Evolutionary conservation across 345 rosid genomes (phyloP), one percentile per base, ranked within the genome.

Genomic region (Arabidopsis arenosa): DNA sequence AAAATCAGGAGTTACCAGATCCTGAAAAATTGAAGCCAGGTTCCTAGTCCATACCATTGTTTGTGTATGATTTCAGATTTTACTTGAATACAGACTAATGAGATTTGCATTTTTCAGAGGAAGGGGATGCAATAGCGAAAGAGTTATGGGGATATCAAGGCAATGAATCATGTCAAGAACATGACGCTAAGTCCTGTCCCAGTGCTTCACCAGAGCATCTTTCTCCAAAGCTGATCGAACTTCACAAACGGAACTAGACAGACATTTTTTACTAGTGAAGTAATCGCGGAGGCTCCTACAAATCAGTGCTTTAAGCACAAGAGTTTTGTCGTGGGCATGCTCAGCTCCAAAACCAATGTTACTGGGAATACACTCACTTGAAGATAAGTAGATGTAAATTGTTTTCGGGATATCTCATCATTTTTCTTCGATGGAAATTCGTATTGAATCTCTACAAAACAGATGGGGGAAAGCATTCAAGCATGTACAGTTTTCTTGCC

Each of bases 1-100:
- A 48, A 47, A 82, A 63, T 36, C 63, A 14, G 41, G 80, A 73
- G 13, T 49, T 61, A 54, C 66, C 17, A 37, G 86, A 72, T 77
- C 81, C 80, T 3, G 84, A 69, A 74, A 66, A 59, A 61, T 12
- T 63, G 63, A 75, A 79, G 63, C 76, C 79, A 80, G 79, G 82
- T 80, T 70, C 64, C 51, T 12, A 17, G 4, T 15, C 62, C 23
- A 32, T 4, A 43, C 58, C 18, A 62, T 5, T 45, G n/a, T 26
- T 17, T 65, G 35, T 43, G 10, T 43, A 8, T 18, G 18, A 40
- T 55, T 48, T 0, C 18, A 37, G 53, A 23, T 9, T 49, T 28
- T 7, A 64, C 39, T 26, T 47, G 70, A 33, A 36, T 23, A 36
- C 21, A 65, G 9, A 43, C 26, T 44, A 15, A 39, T 40, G 63